These are phyloP conservation scores for Solanum pimpinellifolium DNA, from an alignment of 257 asterid species.

Conservation along the genomic window DNA sequence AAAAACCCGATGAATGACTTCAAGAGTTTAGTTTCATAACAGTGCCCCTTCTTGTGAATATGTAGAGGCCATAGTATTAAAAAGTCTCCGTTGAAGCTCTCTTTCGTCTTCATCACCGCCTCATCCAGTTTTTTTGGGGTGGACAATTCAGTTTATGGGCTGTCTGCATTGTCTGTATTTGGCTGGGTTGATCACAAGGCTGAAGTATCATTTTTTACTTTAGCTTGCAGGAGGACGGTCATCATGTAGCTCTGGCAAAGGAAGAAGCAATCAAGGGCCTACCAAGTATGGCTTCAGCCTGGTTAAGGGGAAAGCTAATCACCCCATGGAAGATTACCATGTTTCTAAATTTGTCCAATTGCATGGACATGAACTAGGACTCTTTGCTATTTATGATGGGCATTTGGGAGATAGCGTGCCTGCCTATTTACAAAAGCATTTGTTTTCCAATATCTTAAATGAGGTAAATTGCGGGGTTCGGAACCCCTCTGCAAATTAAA, in stretches of 20 bases:
- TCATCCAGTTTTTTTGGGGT: background rate
- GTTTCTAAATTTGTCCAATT: slow-evolving; percentile 71
- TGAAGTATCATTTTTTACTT: slow-evolving; percentile 11
- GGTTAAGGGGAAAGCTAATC: slow-evolving; percentile 79
- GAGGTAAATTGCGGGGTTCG: slow-evolving; percentile 45
- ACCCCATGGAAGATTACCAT: slow-evolving; percentile 97
- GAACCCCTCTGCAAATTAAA: background rate
- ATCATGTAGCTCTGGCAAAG: slow-evolving; percentile 56
- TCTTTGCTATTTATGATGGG: slow-evolving; percentile 84
- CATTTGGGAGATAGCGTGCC: slow-evolving; percentile 89
- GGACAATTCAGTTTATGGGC: background rate
- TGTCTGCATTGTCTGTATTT: background rate
- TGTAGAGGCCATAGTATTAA: background rate
- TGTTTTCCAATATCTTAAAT: slow-evolving; percentile 69
- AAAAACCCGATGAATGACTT: background rate
- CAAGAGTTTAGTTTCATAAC: background rate
- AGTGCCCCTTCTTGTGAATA: background rate
- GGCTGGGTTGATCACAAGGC: background rate
- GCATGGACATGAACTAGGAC: slow-evolving; percentile 58
- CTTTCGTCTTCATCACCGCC: background rate
- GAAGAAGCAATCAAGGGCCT: slow-evolving; percentile 54
- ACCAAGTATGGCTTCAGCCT: slow-evolving; percentile 71
- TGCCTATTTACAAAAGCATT: slow-evolving; percentile 76
- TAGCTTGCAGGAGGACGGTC: slow-evolving; percentile 53
- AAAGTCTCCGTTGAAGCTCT: background rate